Base-by-base conservation (phyloP, 768 basidiomycete species). In the Leccinum imitatum region DNA sequence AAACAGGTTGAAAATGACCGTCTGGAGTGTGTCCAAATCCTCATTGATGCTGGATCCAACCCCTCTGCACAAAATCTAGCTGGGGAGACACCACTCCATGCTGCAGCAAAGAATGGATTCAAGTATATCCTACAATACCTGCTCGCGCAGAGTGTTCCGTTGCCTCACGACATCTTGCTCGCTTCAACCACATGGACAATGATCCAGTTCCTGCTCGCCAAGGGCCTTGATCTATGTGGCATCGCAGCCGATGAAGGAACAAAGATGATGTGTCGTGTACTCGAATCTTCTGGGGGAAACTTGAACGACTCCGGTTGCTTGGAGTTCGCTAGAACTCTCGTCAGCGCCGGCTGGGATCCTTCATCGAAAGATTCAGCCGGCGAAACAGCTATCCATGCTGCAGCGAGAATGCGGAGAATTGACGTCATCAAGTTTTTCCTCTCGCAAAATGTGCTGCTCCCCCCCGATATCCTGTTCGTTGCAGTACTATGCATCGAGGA, bases 1-100 rank as follows among this genome's bases (percentile, higher is more conserved):
- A 3, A 3, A 3, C 0, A 23, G 3, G 0, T 23, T 23, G 23
- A 30, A 23, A 0, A 23, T 6, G 19, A 39, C 31, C 11, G 4
- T 5, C 8, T 57, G 11, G 54, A 56, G 3, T 14, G 53, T 46
- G 30, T 30, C n/a, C 13, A 44, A 39, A 21, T 63, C 6, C 61
- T 63, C 1, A 1, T 63, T 10, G 48, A 52, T 6, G 62, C 54
- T 14, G 62, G 62, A 23, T 57, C 51, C 23, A 13, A 41, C 6
- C 55, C 25, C 13, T 6, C 14, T 5, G 13, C 23, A 3, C 19
- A 1, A 11, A 63, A 63, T 25, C 0, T 0, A 2, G 17, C 13
- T 0, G 41, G 41, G 2, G 33, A 63, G 30, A 54, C 61, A 0
- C 48, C 60, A 23, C 17, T 56, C 3, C 58, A 46, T 4, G 6